phyloP scores from a whole-genome alignment of 1,284 basidiomycete species.

The Papiliotrema laurentii region DNA sequence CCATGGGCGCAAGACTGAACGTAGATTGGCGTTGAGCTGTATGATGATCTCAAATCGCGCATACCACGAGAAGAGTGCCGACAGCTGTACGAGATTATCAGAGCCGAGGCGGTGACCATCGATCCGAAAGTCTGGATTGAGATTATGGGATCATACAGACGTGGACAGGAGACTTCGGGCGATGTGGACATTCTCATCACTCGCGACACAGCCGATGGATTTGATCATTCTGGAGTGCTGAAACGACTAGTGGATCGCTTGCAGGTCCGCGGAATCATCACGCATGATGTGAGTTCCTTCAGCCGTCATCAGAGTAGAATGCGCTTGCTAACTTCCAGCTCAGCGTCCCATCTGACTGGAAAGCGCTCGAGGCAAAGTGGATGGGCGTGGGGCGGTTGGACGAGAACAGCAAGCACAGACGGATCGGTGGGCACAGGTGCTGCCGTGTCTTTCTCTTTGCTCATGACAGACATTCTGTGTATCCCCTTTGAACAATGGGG shows the following conservation, averaged over 20 bases:
- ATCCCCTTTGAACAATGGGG: constrained; percentile 73
- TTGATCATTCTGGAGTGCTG: constrained; percentile 61
- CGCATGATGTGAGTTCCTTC: constrained; percentile 59
- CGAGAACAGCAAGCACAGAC: constrained; percentile 53
- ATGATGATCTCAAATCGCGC: constrained; percentile 65
- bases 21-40: constrained; percentile 66
- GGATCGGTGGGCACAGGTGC: constrained; percentile 59
- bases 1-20: no score
- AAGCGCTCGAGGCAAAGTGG: constrained; percentile 68
- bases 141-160: constrained; percentile 84
- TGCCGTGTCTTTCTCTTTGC: neutral
- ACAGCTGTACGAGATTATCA: constrained; percentile 66
- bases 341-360: constrained; percentile 57
- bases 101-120: constrained; percentile 61
- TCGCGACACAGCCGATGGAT: constrained; percentile 64
- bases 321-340: constrained; percentile 25
- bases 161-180: constrained; percentile 72
- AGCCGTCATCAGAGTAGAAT: neutral
- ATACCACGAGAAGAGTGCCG: constrained; percentile 78
- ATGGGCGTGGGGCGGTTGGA: constrained; percentile 64
- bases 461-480: constrained; percentile 59
- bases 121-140: constrained; percentile 70
- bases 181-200: constrained; percentile 88
- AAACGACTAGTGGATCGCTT: constrained; percentile 57
- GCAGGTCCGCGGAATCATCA: constrained; percentile 60